Evolutionary conservation across 108 stramenopile species (phyloP).

Genomic region (Pinguiococcus pyrenoidosus): DNA sequence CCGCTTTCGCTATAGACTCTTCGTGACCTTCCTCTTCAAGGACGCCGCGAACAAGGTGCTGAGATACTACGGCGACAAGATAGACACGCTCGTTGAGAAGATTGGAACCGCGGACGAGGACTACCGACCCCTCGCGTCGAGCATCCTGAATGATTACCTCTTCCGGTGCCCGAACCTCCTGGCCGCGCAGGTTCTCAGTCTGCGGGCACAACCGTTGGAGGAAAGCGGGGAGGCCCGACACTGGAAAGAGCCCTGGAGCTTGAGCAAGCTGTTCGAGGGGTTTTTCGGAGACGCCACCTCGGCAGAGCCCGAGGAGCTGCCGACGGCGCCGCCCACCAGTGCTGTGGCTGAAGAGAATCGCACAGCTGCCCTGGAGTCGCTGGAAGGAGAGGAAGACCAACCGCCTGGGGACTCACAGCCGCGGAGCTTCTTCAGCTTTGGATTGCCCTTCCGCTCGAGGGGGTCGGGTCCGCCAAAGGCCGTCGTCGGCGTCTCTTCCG

Average conservation of each 20-base stretch:
- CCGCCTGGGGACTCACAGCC: no score
- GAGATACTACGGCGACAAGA: slow-evolving; percentile 43
- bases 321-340: background rate
- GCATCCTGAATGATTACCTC: slow-evolving; percentile 66
- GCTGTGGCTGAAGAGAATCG: background rate
- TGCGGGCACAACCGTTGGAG: slow-evolving; percentile 17
- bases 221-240: background rate
- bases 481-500: no score
- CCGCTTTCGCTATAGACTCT: slow-evolving; percentile 62
- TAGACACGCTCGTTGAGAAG: slow-evolving; percentile 34
- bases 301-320: background rate
- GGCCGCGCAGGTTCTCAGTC: slow-evolving; percentile 43
- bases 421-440: no score
- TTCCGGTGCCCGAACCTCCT: slow-evolving; percentile 65
- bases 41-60: slow-evolving; percentile 47
- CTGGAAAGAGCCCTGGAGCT: background rate
- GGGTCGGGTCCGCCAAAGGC: no score
- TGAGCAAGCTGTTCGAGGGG: background rate
- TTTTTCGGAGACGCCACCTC: slow-evolving; percentile 1
- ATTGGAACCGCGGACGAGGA: slow-evolving; percentile 50
- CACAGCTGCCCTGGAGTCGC: no score
- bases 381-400: no score
- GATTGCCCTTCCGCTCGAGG: no score
- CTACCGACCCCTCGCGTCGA: slow-evolving; percentile 60
- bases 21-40: slow-evolving; percentile 60